Conservation (phyloP, 1,284 basidiomycete species). For the Puccinia polysora region DNA sequence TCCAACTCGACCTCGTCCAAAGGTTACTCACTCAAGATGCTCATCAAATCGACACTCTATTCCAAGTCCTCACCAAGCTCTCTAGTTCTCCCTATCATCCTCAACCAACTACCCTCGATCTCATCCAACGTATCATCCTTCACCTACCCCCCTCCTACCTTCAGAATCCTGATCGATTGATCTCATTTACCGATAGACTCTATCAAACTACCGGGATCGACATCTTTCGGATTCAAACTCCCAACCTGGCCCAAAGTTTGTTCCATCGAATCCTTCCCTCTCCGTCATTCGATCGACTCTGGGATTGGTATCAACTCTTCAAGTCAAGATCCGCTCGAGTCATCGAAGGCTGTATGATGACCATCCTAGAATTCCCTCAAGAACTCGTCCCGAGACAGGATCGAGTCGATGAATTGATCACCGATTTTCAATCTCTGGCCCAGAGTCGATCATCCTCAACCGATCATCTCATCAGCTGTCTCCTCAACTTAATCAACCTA, state of each 20-base stretch:
- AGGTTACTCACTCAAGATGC: not conserved
- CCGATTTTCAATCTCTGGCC: not conserved
- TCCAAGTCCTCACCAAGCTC: constrained; percentile 3
- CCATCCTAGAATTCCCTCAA: not conserved
- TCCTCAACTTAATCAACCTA: not conserved
- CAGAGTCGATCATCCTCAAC: not conserved
- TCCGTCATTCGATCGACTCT: constrained; percentile 3
- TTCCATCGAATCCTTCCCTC: not conserved
- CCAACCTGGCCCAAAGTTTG: constrained; percentile 1
- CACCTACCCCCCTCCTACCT: not conserved
- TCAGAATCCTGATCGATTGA: not conserved
- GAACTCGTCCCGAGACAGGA: not conserved
- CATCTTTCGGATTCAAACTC: not conserved
- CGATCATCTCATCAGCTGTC: not conserved
- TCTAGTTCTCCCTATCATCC: not conserved
- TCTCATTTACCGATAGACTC: not conserved
- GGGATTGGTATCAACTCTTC: constrained; percentile 23
- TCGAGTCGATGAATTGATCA: not conserved
- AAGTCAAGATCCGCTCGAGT: not conserved
- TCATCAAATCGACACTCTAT: not conserved
- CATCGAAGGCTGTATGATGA: not conserved
- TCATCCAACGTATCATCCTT: not conserved
- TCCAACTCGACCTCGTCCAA: constrained; percentile 10
- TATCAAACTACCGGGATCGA: constrained; percentile 14
- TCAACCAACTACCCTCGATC: not conserved